Evolutionary conservation across 2,329 filamentous ascomycete species (phyloP).

Genomic region (Tolypocladium cylindrosporum): DNA sequence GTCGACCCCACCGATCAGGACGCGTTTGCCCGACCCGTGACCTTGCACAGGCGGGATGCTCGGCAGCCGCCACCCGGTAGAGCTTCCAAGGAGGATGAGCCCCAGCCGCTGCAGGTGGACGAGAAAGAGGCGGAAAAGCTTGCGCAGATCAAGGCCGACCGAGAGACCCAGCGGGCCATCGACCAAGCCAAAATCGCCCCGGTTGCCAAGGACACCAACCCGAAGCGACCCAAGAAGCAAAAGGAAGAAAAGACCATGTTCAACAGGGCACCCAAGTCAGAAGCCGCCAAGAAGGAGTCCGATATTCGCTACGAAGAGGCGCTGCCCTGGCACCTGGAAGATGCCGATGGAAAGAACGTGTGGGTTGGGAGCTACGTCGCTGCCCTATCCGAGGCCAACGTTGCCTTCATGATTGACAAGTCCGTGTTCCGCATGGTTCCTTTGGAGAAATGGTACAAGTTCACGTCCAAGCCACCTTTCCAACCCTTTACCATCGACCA

Average conservation of each 20-base stretch:
- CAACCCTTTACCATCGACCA: constrained; percentile 72
- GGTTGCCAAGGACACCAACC: constrained; percentile 48
- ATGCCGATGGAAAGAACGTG: constrained; percentile 89
- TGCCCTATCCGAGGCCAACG: constrained; percentile 75
- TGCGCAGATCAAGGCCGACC: constrained; percentile 65
- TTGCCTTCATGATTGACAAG: constrained; percentile 64
- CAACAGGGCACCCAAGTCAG: constrained; percentile 66
- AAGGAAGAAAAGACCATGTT: constrained; percentile 81
- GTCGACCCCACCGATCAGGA: constrained; percentile 60
- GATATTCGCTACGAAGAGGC: constrained; percentile 86
- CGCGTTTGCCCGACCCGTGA: constrained; percentile 80
- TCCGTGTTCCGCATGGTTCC: constrained; percentile 76
- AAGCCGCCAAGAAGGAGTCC: constrained; percentile 67
- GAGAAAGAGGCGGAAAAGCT: constrained; percentile 51
- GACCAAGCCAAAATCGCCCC: constrained; percentile 92
- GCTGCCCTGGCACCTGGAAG: constrained; percentile 91
- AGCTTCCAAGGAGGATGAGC: constrained; percentile 49
- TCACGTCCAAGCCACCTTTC: constrained; percentile 71
- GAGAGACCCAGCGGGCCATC: constrained; percentile 74
- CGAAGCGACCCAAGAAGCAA: constrained; percentile 50
- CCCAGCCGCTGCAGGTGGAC: constrained; percentile 34
- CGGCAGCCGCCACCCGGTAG: constrained; percentile 56
- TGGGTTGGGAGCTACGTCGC: constrained; percentile 91
- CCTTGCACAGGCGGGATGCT: constrained; percentile 81
- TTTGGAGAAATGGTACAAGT: constrained; percentile 91